Base-by-base conservation (phyloP, 1,139 yeast species). In the Kodamaea plutei region DNA sequence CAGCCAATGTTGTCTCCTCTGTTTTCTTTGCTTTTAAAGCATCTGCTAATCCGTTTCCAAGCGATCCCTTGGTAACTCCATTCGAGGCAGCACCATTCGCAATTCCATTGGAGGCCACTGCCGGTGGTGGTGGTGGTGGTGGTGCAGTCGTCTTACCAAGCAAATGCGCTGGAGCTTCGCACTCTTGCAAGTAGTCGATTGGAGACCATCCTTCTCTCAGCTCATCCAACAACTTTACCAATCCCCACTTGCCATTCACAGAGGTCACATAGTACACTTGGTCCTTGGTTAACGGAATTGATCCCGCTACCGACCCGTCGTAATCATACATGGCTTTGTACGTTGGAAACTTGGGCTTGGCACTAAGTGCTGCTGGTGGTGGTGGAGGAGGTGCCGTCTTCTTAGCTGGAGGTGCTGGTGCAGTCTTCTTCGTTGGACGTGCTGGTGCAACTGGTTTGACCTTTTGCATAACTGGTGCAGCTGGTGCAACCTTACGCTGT, bases 181-280 rank as follows among this genome's bases (percentile, higher is more conserved):
- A 74, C 47, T 81, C 84, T 33, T 76, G 79, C 48, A 91, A 76
- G 53, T 89, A 93, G 13, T 93, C 84, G 19, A 93, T 82, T 8
- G 99, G 99, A 8, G 94, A 91, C 98, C 98, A 93, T 3, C 98
- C 99, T 56, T 89, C 95, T 35, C 66, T 74, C 2, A 80, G 53
- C 28, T 84, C 91, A 47, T 84, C 89, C 39, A 81, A 57, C 13
- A 77, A 68, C 54, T 83, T 84, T 5, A 88, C 96, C 39, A 91
- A 66, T 43, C 95, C 89, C 97, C 97, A 89, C 40, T 64, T 61
- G 3, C 96, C 97, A 48, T 85, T 85, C 40, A 79, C 73, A 47
- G 71, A 77, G 6, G 81, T 66, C 27, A 89, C 76, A 39, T 79
- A 76, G 24, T 89, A 79, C 27, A 85, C 61, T 29, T 84, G 84